Evolutionary conservation across 169 alveolate genomes (phyloP).

Genomic region (Miamiensis avidus): DNA sequence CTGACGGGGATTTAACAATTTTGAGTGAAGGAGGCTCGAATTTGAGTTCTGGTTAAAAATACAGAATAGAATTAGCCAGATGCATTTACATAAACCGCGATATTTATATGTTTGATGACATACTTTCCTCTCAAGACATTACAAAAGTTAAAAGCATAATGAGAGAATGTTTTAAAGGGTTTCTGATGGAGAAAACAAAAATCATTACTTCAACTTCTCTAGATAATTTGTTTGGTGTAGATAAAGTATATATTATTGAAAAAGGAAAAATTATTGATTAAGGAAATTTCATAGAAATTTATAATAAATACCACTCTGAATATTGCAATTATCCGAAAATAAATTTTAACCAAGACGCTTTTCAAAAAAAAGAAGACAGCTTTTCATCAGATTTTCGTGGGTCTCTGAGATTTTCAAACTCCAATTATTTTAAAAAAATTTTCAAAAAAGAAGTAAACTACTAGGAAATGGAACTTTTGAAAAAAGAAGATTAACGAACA

Average conservation of each 20-base stretch:
- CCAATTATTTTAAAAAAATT: not conserved
- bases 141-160: no score
- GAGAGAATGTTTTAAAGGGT: not conserved
- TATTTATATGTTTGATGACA: not conserved
- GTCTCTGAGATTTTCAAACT: not conserved
- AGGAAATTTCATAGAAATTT: not conserved
- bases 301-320: not conserved
- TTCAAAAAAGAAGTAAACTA: not conserved
- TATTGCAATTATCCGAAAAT: no score
- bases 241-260: not conserved
- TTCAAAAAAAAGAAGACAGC: not conserved
- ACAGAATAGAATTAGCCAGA: not conserved
- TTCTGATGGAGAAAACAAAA: not conserved
- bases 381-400: not conserved
- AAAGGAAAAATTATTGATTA: not conserved
- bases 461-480: not conserved
- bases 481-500: not conserved
- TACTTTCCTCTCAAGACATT: not conserved
- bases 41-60: not conserved
- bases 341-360: no score
- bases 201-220: not conserved
- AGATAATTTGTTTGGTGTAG: not conserved
- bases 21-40: not conserved
- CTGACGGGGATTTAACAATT: not conserved
- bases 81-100: not conserved